Percentiles rank a stretch among this genome's conserved stretches.
Conservation (phyloP, 2,329 filamentous ascomycete genomes). For the Meredithiella fracta region DNA sequence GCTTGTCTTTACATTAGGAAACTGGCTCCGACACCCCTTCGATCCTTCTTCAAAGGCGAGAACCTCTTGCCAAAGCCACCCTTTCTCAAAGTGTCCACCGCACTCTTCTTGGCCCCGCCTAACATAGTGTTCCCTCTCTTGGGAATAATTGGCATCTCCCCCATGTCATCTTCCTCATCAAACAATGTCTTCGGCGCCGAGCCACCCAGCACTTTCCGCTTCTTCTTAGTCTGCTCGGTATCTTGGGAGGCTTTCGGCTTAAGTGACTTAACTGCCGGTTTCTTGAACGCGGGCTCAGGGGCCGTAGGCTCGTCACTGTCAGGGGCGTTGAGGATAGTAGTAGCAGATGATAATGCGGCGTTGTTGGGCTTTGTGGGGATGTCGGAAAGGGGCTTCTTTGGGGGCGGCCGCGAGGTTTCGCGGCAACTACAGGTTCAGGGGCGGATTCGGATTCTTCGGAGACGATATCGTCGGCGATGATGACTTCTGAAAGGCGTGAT, state of each 20-base stretch:
- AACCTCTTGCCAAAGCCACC: constrained; percentile 36
- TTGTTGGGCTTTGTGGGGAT: not conserved
- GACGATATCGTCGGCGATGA: constrained; percentile 2
- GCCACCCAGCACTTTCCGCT: constrained; percentile 48
- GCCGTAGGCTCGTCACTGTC: constrained; percentile 11
- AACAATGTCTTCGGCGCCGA: constrained; percentile 40
- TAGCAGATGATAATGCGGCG: not conserved
- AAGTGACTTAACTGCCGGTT: constrained; percentile 11
- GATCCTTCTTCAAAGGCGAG: constrained; percentile 57
- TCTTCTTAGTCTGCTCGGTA: constrained; percentile 43
- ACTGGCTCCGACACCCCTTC: constrained; percentile 44
- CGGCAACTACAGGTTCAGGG: not conserved
- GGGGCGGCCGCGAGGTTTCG: constrained; percentile 7
- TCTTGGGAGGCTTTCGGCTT: constrained; percentile 17
- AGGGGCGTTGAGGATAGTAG: not conserved
- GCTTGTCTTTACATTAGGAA: constrained; percentile 30
- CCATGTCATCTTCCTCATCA: constrained; percentile 36
- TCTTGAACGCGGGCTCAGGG: constrained; percentile 1
- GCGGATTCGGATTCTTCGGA: not conserved
- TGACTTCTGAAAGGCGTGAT: constrained; percentile 12
- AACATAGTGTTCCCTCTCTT: constrained; percentile 15
- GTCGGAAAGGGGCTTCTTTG: constrained; percentile 13
- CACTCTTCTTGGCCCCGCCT: constrained; percentile 7
- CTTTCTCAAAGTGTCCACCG: constrained; percentile 22
- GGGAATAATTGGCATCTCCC: not conserved